Percentiles rank a stretch among this genome's conserved stretches.
Conservation (phyloP, 371 early-diverging fungal species). For the Mortierella sp. region DNA sequence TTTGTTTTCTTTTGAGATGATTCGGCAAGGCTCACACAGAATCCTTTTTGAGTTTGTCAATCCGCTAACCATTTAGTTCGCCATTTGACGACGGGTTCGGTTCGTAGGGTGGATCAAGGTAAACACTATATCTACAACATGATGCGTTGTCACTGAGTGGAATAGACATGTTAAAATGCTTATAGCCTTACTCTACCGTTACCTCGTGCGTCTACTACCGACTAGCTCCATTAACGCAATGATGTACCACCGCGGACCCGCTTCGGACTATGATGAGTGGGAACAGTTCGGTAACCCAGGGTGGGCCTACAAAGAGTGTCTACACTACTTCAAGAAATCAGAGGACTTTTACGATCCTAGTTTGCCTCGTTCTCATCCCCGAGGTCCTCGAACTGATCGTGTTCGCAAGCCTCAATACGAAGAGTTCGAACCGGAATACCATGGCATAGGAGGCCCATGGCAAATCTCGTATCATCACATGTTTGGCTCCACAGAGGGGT, state of each 20-base stretch:
- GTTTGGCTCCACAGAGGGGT: slow-evolving; percentile 15
- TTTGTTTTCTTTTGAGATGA: background rate
- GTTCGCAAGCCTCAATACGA: slow-evolving; percentile 28
- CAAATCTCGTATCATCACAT: slow-evolving; percentile 39
- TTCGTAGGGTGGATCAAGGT: slow-evolving; percentile 17
- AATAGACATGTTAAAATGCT: background rate
- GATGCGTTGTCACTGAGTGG: background rate
- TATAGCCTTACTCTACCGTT: background rate
- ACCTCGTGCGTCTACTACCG: background rate
- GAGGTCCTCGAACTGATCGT: slow-evolving; percentile 28
- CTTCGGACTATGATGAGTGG: slow-evolving; percentile 50
- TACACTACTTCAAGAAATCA: slow-evolving; percentile 45
- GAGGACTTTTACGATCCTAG: slow-evolving; percentile 37
- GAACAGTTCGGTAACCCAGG: slow-evolving; percentile 37
- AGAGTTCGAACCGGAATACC: slow-evolving; percentile 38
- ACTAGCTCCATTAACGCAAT: slow-evolving; percentile 48
- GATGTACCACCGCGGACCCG: slow-evolving; percentile 51
- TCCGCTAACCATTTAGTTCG: background rate
- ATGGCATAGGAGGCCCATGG: slow-evolving; percentile 42
- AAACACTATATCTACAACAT: background rate
- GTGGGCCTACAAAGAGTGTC: slow-evolving; percentile 44
- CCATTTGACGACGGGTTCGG: no score
- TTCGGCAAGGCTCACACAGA: background rate
- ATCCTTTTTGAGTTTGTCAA: background rate
- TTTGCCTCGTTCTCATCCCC: slow-evolving; percentile 33